Base-by-base conservation (phyloP, 169 alveolate genomes). In the Haemoproteus tartakovskyi region DNA sequence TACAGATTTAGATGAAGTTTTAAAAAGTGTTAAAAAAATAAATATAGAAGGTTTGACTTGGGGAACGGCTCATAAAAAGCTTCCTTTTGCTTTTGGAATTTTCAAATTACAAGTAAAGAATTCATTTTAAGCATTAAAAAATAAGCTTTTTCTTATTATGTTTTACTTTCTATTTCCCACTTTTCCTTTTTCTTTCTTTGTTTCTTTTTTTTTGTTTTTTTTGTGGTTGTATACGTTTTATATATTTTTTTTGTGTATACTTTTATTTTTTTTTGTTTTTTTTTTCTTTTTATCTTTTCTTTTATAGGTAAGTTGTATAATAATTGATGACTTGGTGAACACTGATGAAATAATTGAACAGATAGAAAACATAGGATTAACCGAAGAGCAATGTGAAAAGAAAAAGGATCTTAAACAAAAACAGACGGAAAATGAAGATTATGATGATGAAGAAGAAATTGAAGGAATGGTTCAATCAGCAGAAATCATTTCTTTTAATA, bases 391-490 rank as follows among this genome's bases (percentile, higher is more conserved):
- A 40, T 61, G 60, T 74, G 63, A 87, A 79, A 61, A 61, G 62
- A 62, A 86, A 45, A 57, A 64, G 21, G 52, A 67, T 47, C 62
- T 50, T 24, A 85, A 87, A 46, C 87, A 74, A 54, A 87, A 60
- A 52, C 87, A 36, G 37, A 87, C 40, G 1, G 91, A 62, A 26
- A 87, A 70, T 21, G 92, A 88, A 27, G 91, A 89, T 11, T 93
- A 89, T 14, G 85, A 67, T 11, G 62, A 46, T 16, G 90, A 85
- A 18, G 93, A 88, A 2, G 92, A 87, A 67, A 79, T 60, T n/a
- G 78, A 78, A 14, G 94, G 95, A 18, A 86, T 91, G 19, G 95
- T 91, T 26, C 95, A 91, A 61, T 88, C 95, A 18, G 95, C 95
- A 59, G 91, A 87, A 59, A 91, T 91, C 30, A 94, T 88, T 37